A percentile compares a stretch with the other conserved stretches of the same genome.
Evolutionary conservation across 1,284 basidiomycete species (phyloP).

Genomic region (Stygiomarasmius scandens): DNA sequence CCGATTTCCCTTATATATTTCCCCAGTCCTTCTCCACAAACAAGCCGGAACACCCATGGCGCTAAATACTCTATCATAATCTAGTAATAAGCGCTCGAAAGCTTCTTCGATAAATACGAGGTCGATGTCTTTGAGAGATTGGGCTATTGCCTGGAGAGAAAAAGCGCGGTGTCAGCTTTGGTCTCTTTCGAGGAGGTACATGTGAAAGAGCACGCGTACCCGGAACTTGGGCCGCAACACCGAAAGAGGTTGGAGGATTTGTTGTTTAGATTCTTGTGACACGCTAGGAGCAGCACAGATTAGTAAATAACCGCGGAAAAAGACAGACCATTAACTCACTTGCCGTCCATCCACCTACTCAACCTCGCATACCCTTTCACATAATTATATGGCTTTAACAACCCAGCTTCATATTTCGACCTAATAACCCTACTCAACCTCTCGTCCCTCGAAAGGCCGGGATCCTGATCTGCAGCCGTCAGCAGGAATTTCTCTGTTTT

Average conservation of each 20-base stretch:
- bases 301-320: not conserved
- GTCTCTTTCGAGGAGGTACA: not conserved
- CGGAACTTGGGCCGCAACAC: constrained; percentile 95
- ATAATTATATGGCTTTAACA: constrained; percentile 96
- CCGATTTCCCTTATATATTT: constrained; percentile 94
- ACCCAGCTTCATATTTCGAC: constrained; percentile 95
- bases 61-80: constrained; percentile 95
- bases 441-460: constrained; percentile 83
- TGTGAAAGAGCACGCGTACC: constrained; percentile 26
- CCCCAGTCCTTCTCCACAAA: constrained; percentile 94
- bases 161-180: not conserved
- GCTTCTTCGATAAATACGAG: constrained; percentile 97
- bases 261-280: constrained; percentile 89
- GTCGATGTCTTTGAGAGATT: constrained; percentile 74
- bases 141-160: constrained; percentile 68
- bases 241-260: constrained; percentile 89
- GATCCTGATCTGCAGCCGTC: constrained; percentile 94
- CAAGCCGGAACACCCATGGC: constrained; percentile 97
- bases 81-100: constrained; percentile 92
- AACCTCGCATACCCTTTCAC: constrained; percentile 91
- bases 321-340: constrained; percentile 29
- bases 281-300: constrained; percentile 38
- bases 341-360: constrained; percentile 93
- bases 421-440: constrained; percentile 91
- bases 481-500: constrained; percentile 80